Evolutionary conservation across 495 filamentous ascomycete genomes (phyloP).

Genomic region (Podospora tetraspora): DNA sequence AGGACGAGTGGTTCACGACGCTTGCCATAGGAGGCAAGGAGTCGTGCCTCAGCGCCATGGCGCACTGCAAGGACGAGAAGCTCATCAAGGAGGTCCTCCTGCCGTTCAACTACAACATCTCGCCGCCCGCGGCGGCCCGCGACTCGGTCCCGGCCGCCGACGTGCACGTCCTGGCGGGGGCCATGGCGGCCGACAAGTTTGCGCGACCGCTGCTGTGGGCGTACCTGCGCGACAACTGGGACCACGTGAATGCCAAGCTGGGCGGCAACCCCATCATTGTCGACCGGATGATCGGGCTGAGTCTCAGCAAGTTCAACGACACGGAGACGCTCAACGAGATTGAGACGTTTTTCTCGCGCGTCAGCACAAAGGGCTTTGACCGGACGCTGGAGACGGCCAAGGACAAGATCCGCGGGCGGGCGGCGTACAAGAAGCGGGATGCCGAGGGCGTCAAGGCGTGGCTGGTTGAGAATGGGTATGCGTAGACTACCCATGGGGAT

Average conservation of each 20-base stretch:
- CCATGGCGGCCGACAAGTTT: constrained; percentile 64
- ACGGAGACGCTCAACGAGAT: constrained; percentile 69
- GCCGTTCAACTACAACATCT: constrained; percentile 75
- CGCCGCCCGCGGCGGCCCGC: constrained; percentile 44
- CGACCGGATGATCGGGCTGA: constrained; percentile 76
- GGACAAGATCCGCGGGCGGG: constrained; percentile 74
- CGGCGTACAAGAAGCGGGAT: constrained; percentile 72
- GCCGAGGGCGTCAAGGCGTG: constrained; percentile 55
- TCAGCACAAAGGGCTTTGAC: constrained; percentile 75
- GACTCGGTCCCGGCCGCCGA: constrained; percentile 59
- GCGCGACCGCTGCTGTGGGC: constrained; percentile 71
- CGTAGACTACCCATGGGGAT: neutral
- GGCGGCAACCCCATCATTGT: constrained; percentile 74
- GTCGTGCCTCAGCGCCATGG: constrained; percentile 69
- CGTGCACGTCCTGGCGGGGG: constrained; percentile 70
- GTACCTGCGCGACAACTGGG: constrained; percentile 78
- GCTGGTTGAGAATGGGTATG: constrained; percentile 29
- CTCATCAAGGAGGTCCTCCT: constrained; percentile 66
- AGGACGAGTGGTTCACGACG: constrained; percentile 74
- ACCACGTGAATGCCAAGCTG: constrained; percentile 57
- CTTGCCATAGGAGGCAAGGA: constrained; percentile 87
- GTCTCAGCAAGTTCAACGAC: constrained; percentile 71
- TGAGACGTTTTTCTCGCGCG: constrained; percentile 71
- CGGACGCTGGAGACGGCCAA: constrained; percentile 70
- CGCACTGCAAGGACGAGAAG: constrained; percentile 62